phyloP scores from a whole-genome alignment of 176 grass and related monocot genomes.

The Aegilops tauschii region DNA sequence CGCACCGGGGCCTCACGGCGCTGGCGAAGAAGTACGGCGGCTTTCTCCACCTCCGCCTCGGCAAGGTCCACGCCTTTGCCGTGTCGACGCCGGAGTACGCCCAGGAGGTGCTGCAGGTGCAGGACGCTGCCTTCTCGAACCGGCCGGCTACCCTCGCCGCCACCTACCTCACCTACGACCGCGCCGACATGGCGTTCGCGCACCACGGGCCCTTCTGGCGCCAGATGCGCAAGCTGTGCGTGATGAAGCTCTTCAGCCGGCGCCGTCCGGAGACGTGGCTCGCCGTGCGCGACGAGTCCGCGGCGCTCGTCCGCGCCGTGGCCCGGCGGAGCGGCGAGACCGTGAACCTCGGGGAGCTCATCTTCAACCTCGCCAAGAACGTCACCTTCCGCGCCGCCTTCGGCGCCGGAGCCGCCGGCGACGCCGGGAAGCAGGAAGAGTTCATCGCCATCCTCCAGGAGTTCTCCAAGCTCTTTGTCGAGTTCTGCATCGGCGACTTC shows the following conservation, averaged over 20 bases:
- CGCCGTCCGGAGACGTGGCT: conserved; percentile 72
- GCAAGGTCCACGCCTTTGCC: too few species aligned
- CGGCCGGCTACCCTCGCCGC: too few species aligned
- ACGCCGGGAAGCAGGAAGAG: not conserved
- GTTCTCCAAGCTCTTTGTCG: too few species aligned
- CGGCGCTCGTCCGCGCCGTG: conserved; percentile 42
- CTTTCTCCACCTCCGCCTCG: too few species aligned
- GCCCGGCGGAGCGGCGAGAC: conserved; percentile 19
- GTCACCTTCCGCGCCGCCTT: conserved; percentile 87
- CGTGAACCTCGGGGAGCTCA: conserved; percentile 70
- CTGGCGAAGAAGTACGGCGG: too few species aligned
- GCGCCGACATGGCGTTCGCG: conserved; percentile 94
- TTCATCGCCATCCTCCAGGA: too few species aligned
- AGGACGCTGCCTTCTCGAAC: too few species aligned
- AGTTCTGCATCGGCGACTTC: too few species aligned
- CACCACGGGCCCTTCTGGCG: conserved; percentile 97
- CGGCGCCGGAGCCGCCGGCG: conserved; percentile 30
- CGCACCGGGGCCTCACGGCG: too few species aligned
- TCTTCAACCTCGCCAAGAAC: conserved; percentile 74
- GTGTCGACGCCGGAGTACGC: too few species aligned
- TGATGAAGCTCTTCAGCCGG: conserved; percentile 90
- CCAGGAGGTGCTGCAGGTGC: too few species aligned
- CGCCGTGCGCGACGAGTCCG: conserved; percentile 64
- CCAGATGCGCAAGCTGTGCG: conserved; percentile 86
- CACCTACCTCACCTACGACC: conserved; percentile 71